Evolutionary conservation across 2,329 filamentous ascomycete genomes (phyloP), one percentile per base, ranked within the genome.

Genomic region (Sporothrix variecibatus): DNA sequence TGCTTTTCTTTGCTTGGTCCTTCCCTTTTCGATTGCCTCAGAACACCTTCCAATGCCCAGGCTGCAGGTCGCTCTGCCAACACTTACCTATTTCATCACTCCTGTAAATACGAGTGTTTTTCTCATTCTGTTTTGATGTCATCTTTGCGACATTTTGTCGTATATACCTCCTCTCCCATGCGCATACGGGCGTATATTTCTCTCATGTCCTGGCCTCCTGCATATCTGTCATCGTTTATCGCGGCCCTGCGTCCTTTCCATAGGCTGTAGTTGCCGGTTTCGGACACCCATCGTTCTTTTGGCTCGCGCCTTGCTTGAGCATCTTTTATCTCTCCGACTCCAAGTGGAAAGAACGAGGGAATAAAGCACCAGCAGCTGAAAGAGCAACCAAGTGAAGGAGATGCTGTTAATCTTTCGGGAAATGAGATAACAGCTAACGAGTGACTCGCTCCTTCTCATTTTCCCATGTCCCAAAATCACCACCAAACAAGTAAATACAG

Each of bases 81-180:
- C 34, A 15, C 43, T 71, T 46, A 11, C 23, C 60, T 65, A 15
- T 65, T 43, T 8, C 31, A 28, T 51, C 15, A 34, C 38, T 20
- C 23, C 17, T 8, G n/a, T 46, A 46, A 28, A 43, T 46, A 46
- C 62, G 62, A 43, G 62, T 46, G 62, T 28, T 67, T n/a, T 72
- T 23, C 51, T 43, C 51, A 3, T 43, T 31, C 31, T 28, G 31
- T 20, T 8, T 26, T 58, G 51, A 20, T 58, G 8, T 31, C 11
- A 49, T 26, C 7, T 71, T 51, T 73, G 64, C 72, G 72, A 62
- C 51, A 73, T 69, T 69, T 73, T 51, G 62, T 28, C 34, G 38
- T 46, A 60, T 73, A 34, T 71, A 43, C 38, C 53, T 46, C 23
- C 11, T 43, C 31, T 31, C 28, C 40, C 38, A 34, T 62, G 53